Evolutionary conservation across 176 grass and related monocot species (phyloP).

Genomic region (Saccharum officinarum): DNA sequence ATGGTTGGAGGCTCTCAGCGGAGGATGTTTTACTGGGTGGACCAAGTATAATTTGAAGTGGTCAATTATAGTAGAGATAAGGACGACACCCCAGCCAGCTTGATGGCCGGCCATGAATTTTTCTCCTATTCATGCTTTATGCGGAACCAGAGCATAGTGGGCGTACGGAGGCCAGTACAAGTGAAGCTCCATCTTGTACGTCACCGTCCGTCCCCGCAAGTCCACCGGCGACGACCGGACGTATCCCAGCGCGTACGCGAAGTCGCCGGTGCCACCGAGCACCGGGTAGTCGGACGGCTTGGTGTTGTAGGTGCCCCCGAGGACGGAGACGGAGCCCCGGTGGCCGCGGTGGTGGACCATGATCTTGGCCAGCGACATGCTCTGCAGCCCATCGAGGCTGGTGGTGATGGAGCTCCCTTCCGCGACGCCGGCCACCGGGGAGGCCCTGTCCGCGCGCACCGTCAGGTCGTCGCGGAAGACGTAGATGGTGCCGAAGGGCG

Average conservation of each 20-base stretch:
- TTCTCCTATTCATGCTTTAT: background rate
- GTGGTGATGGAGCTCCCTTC: constrained; percentile 66
- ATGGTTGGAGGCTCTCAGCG: too few relatives aligned
- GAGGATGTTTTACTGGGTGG: too few relatives aligned
- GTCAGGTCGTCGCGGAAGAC: constrained; percentile 77
- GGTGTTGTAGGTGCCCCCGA: constrained; percentile 69
- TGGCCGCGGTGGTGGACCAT: constrained; percentile 49
- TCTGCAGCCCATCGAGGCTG: constrained; percentile 64
- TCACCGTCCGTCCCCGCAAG: background rate
- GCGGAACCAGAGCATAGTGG: constrained; percentile 4
- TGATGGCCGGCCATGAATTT: too few relatives aligned
- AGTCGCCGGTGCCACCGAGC: constrained; percentile 60
- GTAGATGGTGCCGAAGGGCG: constrained; percentile 72
- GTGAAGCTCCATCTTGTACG: constrained; percentile 36
- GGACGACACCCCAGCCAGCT: too few relatives aligned
- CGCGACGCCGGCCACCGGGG: constrained; percentile 50
- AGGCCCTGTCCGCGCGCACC: constrained; percentile 24
- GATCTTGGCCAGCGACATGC: constrained; percentile 64
- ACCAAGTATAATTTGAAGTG: too few relatives aligned
- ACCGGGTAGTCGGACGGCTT: constrained; percentile 57
- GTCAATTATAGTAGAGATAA: too few relatives aligned
- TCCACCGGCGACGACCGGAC: constrained; percentile 52
- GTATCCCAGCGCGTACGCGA: constrained; percentile 50
- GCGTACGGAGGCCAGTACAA: constrained; percentile 41
- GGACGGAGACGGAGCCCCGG: constrained; percentile 64